A percentile compares a stretch with the other conserved stretches of the same genome.
Evolutionary conservation across 2,329 filamentous ascomycete species (phyloP).

Genomic region (Aschersonia sp.): DNA sequence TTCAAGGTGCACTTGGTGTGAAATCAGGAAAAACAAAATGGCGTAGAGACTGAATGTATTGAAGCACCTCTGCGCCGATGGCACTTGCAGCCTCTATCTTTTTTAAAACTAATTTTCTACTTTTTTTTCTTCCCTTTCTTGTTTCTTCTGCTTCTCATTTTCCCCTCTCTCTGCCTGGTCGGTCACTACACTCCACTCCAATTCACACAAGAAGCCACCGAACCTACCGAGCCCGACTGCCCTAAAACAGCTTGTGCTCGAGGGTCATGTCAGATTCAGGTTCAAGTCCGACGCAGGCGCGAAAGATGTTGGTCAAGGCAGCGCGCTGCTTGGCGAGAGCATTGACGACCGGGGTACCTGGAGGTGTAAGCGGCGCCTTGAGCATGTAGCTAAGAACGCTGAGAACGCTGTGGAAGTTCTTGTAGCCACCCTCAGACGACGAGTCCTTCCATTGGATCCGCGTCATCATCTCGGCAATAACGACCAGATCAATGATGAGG

Average conservation of each 20-base stretch:
- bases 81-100: conserved; percentile 8
- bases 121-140: not conserved
- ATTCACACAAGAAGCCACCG: too few species aligned
- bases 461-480: conserved; percentile 96
- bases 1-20: too few species aligned
- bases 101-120: conserved; percentile 2
- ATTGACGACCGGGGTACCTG: conserved; percentile 91
- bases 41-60: conserved; percentile 1
- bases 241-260: conserved; percentile 89
- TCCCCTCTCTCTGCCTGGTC: not conserved
- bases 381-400: conserved; percentile 99
- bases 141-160: not conserved
- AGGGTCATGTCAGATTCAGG: conserved; percentile 98
- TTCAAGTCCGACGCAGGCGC: conserved; percentile 89
- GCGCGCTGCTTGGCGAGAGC: conserved; percentile 89
- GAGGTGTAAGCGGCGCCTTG: conserved; percentile 83
- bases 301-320: conserved; percentile 95
- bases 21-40: not conserved
- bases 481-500: conserved; percentile 88
- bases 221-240: not conserved
- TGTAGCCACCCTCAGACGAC: conserved; percentile 52
- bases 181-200: too few species aligned
- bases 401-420: conserved; percentile 91
- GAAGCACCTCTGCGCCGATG: conserved; percentile 3
- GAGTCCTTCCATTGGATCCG: conserved; percentile 80